Percentiles rank a stretch among this genome's conserved stretches.
Conservation (phyloP, 331 rosid species). For the Cydonia oblonga region DNA sequence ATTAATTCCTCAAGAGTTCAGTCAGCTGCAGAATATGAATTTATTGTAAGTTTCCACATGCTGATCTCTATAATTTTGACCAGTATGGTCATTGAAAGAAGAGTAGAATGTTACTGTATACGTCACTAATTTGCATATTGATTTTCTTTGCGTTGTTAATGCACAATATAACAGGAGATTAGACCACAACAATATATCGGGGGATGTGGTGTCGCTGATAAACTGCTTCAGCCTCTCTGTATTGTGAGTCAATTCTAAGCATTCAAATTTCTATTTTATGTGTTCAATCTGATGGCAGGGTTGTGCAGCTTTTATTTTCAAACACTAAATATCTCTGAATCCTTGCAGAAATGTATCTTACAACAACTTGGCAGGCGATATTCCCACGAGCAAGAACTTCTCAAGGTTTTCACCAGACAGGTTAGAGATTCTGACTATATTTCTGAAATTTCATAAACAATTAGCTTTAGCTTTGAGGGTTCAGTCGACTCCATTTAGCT, state of each 20-base stretch:
- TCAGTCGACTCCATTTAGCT: background rate
- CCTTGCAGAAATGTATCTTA: conserved; percentile 73
- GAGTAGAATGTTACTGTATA: background rate
- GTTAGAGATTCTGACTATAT: conserved; percentile 24
- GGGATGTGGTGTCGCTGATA: conserved; percentile 58
- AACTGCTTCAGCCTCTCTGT: conserved; percentile 67
- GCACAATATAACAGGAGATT: conserved; percentile 51
- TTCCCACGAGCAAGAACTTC: conserved; percentile 85
- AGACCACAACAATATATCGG: conserved; percentile 69
- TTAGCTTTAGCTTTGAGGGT: background rate
- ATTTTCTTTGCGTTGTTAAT: background rate
- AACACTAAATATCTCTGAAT: background rate
- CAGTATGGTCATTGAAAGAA: background rate
- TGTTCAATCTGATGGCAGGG: background rate
- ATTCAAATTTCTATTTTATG: background rate
- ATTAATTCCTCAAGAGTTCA: conserved; percentile 72
- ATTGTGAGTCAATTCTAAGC: conserved; percentile 37
- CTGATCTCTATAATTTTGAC: background rate
- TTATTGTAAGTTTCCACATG: conserved; percentile 46
- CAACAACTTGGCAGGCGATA: conserved; percentile 63
- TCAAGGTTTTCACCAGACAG: conserved; percentile 78
- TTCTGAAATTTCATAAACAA: background rate
- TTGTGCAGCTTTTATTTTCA: background rate
- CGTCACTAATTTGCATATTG: background rate
- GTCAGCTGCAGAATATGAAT: conserved; percentile 80